Percentiles rank a stretch among this genome's conserved stretches.
phyloP scores from a whole-genome alignment of 257 asterid species.

The Agastache rugosa region DNA sequence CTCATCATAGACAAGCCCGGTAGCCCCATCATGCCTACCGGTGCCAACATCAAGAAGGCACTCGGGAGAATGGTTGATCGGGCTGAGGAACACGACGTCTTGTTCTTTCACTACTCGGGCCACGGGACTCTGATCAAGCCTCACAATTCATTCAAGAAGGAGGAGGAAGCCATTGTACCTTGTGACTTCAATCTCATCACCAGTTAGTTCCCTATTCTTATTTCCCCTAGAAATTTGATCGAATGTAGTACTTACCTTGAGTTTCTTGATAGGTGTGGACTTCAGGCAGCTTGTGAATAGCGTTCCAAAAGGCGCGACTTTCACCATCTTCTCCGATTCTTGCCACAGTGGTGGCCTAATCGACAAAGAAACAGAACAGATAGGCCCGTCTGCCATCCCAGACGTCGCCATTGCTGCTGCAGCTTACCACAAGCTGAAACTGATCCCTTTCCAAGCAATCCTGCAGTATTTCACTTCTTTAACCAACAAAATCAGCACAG shows the following conservation, averaged over 20 bases:
- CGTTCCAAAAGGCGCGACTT: slow-evolving; percentile 69
- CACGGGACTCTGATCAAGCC: slow-evolving; percentile 67
- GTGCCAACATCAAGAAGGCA: slow-evolving; percentile 72
- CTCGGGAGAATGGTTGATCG: slow-evolving; percentile 58
- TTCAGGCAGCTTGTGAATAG: slow-evolving; percentile 77
- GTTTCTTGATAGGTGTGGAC: slow-evolving; percentile 58
- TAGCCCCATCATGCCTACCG: slow-evolving; percentile 63
- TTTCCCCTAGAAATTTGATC: neutral
- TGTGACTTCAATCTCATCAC: slow-evolving; percentile 80
- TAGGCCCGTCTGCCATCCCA: slow-evolving; percentile 55
- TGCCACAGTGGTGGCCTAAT: slow-evolving; percentile 95
- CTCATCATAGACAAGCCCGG: slow-evolving; percentile 66
- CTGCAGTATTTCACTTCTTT: slow-evolving; percentile 55
- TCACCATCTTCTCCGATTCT: slow-evolving; percentile 86
- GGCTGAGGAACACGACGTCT: slow-evolving; percentile 60
- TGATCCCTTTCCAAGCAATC: slow-evolving; percentile 57
- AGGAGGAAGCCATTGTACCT: slow-evolving; percentile 86
- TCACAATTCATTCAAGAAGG: slow-evolving; percentile 40
- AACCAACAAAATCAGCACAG: slow-evolving; percentile 58
- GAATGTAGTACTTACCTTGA: neutral
- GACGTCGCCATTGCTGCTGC: neutral
- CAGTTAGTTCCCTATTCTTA: slow-evolving; percentile 45
- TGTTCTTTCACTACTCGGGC: slow-evolving; percentile 81
- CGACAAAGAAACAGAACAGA: slow-evolving; percentile 88
- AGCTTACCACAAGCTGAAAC: slow-evolving; percentile 46